A percentile compares a stretch with the other conserved stretches of the same genome.
Evolutionary conservation across 768 basidiomycete genomes (phyloP).

Genomic region (Terana coerulea): DNA sequence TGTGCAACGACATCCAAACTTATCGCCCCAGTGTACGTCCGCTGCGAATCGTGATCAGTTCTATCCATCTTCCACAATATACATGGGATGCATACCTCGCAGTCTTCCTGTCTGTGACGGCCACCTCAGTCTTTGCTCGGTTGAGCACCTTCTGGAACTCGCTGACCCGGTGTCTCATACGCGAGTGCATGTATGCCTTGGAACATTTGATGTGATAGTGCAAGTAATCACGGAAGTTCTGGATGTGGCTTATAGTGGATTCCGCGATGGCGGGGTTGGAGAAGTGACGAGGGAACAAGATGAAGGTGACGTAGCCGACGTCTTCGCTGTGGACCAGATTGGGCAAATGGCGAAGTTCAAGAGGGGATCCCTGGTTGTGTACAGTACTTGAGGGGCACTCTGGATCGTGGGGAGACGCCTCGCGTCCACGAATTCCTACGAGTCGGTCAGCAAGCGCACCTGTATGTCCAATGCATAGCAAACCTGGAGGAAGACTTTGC

Average conservation of each 20-base stretch:
- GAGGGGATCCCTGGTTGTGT: constrained; percentile 93
- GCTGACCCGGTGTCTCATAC: constrained; percentile 90
- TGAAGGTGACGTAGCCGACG: constrained; percentile 95
- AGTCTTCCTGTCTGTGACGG: constrained; percentile 82
- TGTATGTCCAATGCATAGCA: neutral
- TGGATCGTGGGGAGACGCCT: constrained; percentile 89
- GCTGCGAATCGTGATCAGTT: neutral
- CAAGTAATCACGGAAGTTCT: constrained; percentile 97
- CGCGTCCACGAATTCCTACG: constrained; percentile 98
- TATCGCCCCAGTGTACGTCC: constrained; percentile 5
- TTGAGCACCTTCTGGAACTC: constrained; percentile 97
- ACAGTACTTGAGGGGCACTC: constrained; percentile 95
- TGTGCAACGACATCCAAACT: neutral
- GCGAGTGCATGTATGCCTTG: constrained; percentile 98
- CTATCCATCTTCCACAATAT: neutral
- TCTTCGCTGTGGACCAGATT: constrained; percentile 83
- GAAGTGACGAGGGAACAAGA: constrained; percentile 97
- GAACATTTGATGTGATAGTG: constrained; percentile 99
- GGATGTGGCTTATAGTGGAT: constrained; percentile 88
- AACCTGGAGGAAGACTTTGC: constrained; percentile 97
- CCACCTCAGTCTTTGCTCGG: constrained; percentile 90
- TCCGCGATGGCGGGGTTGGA: constrained; percentile 61
- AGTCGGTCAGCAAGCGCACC: neutral
- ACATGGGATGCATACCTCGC: constrained; percentile 56
- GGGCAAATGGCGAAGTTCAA: constrained; percentile 89